Evolutionary conservation across 1,139 yeast species (phyloP), one percentile per base, ranked within the genome.

Genomic region (Debaryomyces robertsiae): DNA sequence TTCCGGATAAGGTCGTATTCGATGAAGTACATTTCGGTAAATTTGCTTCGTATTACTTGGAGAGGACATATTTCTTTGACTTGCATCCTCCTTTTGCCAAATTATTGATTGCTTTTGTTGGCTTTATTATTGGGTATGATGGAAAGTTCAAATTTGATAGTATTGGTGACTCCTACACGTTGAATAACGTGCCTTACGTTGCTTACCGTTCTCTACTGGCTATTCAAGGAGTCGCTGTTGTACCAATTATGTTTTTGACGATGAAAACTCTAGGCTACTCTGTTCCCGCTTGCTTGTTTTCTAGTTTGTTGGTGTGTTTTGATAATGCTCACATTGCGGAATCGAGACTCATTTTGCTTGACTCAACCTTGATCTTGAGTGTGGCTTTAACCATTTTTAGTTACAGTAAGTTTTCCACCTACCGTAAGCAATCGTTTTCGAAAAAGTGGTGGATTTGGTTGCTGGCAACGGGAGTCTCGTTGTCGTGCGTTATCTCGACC

Each of bases 11-110:
- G 60, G 98, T 94, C 42, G 98, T 94, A 18, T 94, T 94, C 56
- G 99, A 94, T 67, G 99, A 94, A 61, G 98, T 93, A 24, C 98
- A 93, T 64, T 93, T 93, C 58, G 98, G 98, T 32, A 90, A 90
- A 59, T 90, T 91, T 65, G 97, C 97, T 18, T 83, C 95, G 13
- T 89, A 87, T 59, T 88, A 88, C 61, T 65, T 88, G 46, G 84
- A 87, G 59, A 71, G 94, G 45, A 82, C 93, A 0, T 88, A 87
- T 63, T 94, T 89, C 63, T 93, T 94, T 61, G 99, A 94, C 64
- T 79, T 94, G 45, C 99, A 94, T 64, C 99, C 99, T 29, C 99
- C 98, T 14, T 85, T 94, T 65, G 98, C 97, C 38, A 94, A 94
- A 64, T 72, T 94, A 63, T 73, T 91, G 52, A 86, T 90, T 65